These are phyloP conservation scores for Hymenoscyphus occultus DNA, from an alignment of 2,329 filamentous ascomycete species.

Conservation along the genomic window DNA sequence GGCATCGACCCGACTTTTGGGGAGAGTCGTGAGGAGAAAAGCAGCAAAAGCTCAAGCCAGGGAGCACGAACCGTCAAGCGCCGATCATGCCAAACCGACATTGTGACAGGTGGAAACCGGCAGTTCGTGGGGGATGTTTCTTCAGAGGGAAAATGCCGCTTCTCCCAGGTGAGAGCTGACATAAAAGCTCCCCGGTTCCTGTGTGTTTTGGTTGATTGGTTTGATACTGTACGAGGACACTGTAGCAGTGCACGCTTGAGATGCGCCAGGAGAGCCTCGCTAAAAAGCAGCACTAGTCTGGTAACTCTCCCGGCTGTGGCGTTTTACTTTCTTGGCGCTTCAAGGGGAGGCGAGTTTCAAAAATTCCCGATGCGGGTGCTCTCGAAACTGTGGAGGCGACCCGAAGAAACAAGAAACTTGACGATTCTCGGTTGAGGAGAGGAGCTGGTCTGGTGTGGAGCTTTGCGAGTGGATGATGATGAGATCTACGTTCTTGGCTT, in stretches of 20 bases:
- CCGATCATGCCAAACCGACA: conserved; percentile 1
- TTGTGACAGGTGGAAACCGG: background rate
- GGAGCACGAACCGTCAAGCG: background rate
- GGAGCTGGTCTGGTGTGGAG: background rate
- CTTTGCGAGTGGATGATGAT: background rate
- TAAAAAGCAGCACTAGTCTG: background rate
- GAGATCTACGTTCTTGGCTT: background rate
- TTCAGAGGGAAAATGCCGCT: background rate
- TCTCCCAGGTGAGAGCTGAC: background rate
- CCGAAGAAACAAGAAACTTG: background rate
- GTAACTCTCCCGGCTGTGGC: background rate
- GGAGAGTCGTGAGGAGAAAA: background rate
- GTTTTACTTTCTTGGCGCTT: conserved; percentile 1
- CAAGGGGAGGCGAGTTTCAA: background rate
- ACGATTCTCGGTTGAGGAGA: background rate
- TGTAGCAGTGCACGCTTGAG: background rate
- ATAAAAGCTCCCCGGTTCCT: background rate
- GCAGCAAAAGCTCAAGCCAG: background rate
- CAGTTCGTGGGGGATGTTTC: background rate
- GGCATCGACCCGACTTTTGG: background rate
- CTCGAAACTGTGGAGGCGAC: background rate
- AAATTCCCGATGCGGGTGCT: background rate
- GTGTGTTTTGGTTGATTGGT: background rate
- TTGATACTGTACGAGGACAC: background rate
- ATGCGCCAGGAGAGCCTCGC: background rate